These are phyloP conservation scores for Neolentinus lepideus DNA, from an alignment of 1,284 basidiomycete genomes.

Conservation along the genomic window DNA sequence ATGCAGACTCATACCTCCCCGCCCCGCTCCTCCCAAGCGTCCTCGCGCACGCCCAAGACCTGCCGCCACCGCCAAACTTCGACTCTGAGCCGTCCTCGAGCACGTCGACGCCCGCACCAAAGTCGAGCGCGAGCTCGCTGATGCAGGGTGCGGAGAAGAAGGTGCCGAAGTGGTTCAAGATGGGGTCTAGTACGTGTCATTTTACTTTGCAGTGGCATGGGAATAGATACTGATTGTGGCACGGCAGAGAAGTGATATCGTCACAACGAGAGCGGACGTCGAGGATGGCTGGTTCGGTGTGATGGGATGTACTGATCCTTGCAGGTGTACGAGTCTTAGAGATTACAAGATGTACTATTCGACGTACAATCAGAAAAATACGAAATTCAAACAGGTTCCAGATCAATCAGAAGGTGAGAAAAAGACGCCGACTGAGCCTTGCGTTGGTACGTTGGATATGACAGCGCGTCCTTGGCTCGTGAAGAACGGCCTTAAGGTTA, in stretches of 20 bases:
- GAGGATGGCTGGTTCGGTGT: no score
- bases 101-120: slow-evolving; percentile 5
- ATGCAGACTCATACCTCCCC: slow-evolving; percentile 36
- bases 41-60: slow-evolving; percentile 48
- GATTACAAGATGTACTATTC: no score
- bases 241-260: slow-evolving; percentile 10
- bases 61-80: slow-evolving; percentile 44
- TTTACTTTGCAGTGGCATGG: slow-evolving; percentile 3
- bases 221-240: not conserved
- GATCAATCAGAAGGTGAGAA: no score
- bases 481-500: no score
- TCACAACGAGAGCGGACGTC: not conserved
- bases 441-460: no score
- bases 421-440: no score
- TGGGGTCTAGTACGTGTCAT: slow-evolving; percentile 36
- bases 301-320: no score
- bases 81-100: slow-evolving; percentile 14
- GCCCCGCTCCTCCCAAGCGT: slow-evolving; percentile 63
- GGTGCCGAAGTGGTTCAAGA: slow-evolving; percentile 69
- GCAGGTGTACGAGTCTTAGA: no score
- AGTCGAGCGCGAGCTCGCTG: slow-evolving; percentile 13
- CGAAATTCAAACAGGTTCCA: no score
- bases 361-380: no score
- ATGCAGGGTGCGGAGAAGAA: slow-evolving; percentile 37
- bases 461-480: no score